Evolutionary conservation across 345 rosid species (phyloP), one percentile per base, ranked within the genome.

Genomic region (Hibiscus mutabilis): DNA sequence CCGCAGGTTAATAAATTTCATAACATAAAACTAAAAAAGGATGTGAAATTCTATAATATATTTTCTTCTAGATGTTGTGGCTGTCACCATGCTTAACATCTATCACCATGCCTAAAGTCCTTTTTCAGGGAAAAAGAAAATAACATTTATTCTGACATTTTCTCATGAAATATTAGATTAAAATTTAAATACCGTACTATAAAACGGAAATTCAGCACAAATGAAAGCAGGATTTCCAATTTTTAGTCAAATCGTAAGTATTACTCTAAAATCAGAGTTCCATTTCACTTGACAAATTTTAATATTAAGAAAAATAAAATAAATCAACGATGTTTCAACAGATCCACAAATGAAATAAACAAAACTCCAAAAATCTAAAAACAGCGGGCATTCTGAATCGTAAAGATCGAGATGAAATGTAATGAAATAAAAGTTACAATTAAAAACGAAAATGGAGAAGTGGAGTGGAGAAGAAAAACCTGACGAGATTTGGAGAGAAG

Each of bases 401-500:
- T 24, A 21, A 46, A 6, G 37, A 66, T 25, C 14, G 57, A 66
- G 24, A 46, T 24, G 56, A 46, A 25, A 65, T 13, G 24, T 1
- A 8, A 62, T n/a, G 4, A 21, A 40, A 40, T 11, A 11, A 42
- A 47, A 13, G 9, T 66, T 46, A 47, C 6, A 66, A 47, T 25
- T 5, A 47, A 16, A 47, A 66, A 1, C 19, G 6, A 12, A 13
- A 24, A 13, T 12, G 61, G 35, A 24, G 61, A 57, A 21, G n/a
- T 57, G 33, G 31, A 12, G 31, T 24, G 4, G 68, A 21, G 14
- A n/a, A 4, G 16, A 67, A 64, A 16, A 63, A 89, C 98, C 96
- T 91, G 98, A 75, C 87, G 86, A 73, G 96, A 85, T 90, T 86
- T 89, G 79, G 91, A 80, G 31, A 88, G 53, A 61, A 89, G 82